phyloP scores from a whole-genome alignment of 2,329 filamentous ascomycete genomes.

The Penicillium fuscoglaucum region DNA sequence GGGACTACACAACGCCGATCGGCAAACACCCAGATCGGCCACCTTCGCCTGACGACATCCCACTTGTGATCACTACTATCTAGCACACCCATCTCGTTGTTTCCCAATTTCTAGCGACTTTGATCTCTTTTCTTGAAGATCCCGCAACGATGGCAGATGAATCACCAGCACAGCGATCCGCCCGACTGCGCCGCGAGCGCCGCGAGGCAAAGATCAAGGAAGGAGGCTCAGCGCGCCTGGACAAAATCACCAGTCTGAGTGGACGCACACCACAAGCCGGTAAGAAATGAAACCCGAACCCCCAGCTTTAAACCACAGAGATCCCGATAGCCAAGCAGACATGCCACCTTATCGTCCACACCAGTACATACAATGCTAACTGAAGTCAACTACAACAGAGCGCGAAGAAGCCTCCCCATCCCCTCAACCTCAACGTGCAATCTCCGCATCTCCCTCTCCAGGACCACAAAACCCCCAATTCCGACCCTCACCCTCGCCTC shows the following conservation, averaged over 20 bases:
- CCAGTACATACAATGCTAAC: conserved; percentile 12
- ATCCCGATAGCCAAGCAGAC: neutral
- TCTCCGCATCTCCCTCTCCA: conserved; percentile 31
- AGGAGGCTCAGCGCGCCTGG: conserved; percentile 58
- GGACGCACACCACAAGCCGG: conserved; percentile 49
- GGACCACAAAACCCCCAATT: conserved; percentile 26
- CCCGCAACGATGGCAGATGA: conserved; percentile 41
- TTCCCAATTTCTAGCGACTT: no score
- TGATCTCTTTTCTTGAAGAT: neutral
- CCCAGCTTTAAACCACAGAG: neutral
- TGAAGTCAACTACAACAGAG: conserved; percentile 15
- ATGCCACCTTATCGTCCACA: neutral
- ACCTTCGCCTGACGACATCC: neutral
- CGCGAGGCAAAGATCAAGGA: conserved; percentile 63
- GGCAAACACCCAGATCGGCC: conserved; percentile 3
- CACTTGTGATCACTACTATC: neutral
- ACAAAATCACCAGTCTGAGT: conserved; percentile 62
- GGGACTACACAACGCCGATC: conserved; percentile 8
- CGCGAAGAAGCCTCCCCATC: conserved; percentile 28
- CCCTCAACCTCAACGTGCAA: conserved; percentile 15
- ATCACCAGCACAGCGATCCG: conserved; percentile 52
- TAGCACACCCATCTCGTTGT: neutral
- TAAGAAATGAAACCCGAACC: conserved; percentile 20
- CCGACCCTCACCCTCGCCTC: conserved; percentile 17
- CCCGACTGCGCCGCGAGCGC: conserved; percentile 62